Conservation (phyloP, 176 grass and related monocot genomes). For the Avena sativa region DNA sequence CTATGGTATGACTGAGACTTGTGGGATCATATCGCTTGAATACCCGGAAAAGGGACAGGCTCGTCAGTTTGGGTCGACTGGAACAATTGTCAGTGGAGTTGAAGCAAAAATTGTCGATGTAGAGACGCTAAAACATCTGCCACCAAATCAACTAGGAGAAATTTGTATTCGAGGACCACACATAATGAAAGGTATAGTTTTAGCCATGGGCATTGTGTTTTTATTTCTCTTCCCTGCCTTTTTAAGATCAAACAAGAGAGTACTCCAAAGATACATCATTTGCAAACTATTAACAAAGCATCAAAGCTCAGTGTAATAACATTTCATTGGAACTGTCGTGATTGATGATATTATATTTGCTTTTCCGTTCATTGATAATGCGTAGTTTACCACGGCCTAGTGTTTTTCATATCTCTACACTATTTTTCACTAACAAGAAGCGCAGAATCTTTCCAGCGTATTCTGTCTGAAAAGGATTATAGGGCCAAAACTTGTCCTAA, state of each 20-base stretch:
- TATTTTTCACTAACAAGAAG: neutral
- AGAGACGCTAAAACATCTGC: conserved; percentile 59
- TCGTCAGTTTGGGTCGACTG: conserved; percentile 81
- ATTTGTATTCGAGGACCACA: conserved; percentile 79
- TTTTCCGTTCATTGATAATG: neutral
- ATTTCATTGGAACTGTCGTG: neutral
- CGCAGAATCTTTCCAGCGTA: neutral
- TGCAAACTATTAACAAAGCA: neutral
- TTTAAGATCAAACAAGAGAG: neutral
- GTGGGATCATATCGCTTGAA: conserved; percentile 79
- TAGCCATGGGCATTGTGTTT: conserved; percentile 68
- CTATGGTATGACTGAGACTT: conserved; percentile 96
- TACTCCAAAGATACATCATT: neutral
- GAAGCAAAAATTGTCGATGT: conserved; percentile 75
- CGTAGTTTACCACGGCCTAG: neutral
- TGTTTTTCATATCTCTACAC: neutral
- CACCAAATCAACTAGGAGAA: conserved; percentile 80
- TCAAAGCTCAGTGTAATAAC: neutral
- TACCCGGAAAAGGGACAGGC: conserved; percentile 44
- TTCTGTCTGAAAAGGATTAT: neutral
- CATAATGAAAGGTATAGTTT: conserved; percentile 83
- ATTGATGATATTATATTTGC: neutral
- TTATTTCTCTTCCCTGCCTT: neutral
- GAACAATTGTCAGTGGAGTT: conserved; percentile 58
- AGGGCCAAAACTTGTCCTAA: neutral